Percentiles rank a stretch among this genome's conserved stretches.
Conservation (phyloP, 257 asterid species). For the Ocimum tenuiflorum region DNA sequence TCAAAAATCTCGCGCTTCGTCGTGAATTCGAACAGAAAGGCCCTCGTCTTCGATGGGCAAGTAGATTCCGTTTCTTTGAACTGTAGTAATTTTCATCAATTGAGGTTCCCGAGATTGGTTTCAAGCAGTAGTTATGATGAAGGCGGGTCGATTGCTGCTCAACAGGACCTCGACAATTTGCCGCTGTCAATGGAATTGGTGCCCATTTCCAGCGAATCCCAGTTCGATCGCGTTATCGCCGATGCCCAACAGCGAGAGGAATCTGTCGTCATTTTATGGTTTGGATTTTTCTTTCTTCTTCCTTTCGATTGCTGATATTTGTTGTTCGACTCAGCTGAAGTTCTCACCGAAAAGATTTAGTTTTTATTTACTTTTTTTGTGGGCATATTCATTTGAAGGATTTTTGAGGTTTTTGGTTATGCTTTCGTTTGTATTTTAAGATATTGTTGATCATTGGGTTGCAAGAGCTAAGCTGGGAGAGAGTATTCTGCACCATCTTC, state of each 20-base stretch:
- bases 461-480: no score
- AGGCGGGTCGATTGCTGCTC: slow-evolving; percentile 36
- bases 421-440: not conserved
- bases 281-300: not conserved
- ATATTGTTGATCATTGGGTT: not conserved
- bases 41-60: slow-evolving; percentile 10
- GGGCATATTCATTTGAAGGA: not conserved
- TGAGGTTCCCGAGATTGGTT: slow-evolving; percentile 15
- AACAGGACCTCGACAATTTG: slow-evolving; percentile 30
- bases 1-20: slow-evolving; percentile 17
- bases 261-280: slow-evolving; percentile 66
- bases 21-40: slow-evolving; percentile 12
- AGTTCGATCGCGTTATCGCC: slow-evolving; percentile 59
- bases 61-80: slow-evolving; percentile 2
- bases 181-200: slow-evolving; percentile 53
- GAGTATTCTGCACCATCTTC: not conserved
- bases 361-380: not conserved
- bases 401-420: not conserved
- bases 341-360: not conserved
- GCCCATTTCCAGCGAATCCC: slow-evolving; percentile 55
- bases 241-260: slow-evolving; percentile 59
- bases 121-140: slow-evolving; percentile 22
- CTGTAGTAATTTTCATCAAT: not conserved
- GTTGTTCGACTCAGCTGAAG: not conserved
- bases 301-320: not conserved